Evolutionary conservation across 306 rosid genomes (phyloP).

Genomic region (Argentina anserina): DNA sequence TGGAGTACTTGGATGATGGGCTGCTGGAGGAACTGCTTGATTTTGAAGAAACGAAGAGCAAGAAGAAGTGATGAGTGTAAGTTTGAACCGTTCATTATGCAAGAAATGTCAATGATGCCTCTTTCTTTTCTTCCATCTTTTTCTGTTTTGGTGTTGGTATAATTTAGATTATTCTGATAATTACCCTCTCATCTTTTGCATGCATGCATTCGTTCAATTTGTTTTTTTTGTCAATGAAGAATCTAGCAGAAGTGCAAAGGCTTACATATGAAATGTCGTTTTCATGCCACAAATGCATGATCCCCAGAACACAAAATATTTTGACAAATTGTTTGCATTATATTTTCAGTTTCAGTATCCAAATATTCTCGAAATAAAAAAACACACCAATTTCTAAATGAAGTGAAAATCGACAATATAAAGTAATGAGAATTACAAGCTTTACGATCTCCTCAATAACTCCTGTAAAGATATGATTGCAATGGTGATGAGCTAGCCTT

Average conservation of each 20-base stretch:
- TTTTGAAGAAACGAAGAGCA: conserved; percentile 41
- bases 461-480: too few relatives aligned
- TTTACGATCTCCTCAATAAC: too few relatives aligned
- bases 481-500: too few relatives aligned
- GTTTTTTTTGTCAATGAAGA: conserved; percentile 2
- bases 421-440: background rate
- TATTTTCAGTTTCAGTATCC: background rate
- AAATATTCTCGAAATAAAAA: background rate
- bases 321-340: background rate
- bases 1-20: conserved; percentile 70
- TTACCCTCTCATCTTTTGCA: background rate
- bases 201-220: background rate
- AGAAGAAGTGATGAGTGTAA: conserved; percentile 6
- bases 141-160: background rate
- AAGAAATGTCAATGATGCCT: conserved; percentile 2
- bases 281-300: background rate
- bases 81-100: background rate
- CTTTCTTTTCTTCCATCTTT: too few relatives aligned
- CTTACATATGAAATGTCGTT: background rate
- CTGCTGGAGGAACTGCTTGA: conserved; percentile 85
- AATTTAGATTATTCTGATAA: conserved; percentile 16
- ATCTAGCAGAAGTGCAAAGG: background rate
- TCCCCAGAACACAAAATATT: background rate
- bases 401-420: background rate
- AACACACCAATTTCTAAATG: background rate